Percentiles rank a stretch among this genome's conserved stretches.
phyloP scores from a whole-genome alignment of 1,284 basidiomycete species.

The Blastosporella zonata region DNA sequence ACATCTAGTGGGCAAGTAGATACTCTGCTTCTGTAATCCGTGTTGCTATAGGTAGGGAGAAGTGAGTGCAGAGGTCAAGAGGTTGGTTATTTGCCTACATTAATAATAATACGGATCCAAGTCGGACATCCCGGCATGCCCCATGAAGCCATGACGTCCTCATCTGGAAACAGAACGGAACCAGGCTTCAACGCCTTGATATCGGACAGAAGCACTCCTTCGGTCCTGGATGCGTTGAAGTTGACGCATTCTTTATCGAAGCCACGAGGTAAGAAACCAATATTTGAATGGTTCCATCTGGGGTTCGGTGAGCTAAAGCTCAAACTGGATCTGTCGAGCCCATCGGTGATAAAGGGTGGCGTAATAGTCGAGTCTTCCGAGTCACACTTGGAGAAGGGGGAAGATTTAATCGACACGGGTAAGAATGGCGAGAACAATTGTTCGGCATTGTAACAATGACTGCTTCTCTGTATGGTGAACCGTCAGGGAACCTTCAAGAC shows the following conservation, averaged over 20 bases:
- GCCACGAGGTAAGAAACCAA: background rate
- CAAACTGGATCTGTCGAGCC: background rate
- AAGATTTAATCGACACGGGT: background rate
- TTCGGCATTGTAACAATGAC: background rate
- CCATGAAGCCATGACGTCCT: constrained; percentile 12
- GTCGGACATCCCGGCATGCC: constrained; percentile 4
- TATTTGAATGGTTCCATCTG: background rate
- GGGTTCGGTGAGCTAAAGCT: background rate
- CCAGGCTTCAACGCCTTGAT: constrained; percentile 4
- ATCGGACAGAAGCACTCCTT: constrained; percentile 6
- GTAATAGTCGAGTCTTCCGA: too few species aligned
- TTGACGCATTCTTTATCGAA: background rate
- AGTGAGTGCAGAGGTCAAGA: background rate
- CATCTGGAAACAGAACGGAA: constrained; percentile 5
- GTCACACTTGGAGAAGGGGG: background rate
- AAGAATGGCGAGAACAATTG: background rate
- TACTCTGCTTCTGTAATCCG: constrained; percentile 7
- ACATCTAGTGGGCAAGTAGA: constrained; percentile 10
- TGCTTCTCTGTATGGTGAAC: background rate
- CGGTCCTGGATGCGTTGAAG: constrained; percentile 4
- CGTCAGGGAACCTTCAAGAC: background rate
- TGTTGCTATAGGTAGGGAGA: constrained; percentile 6
- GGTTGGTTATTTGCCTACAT: background rate
- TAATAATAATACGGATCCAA: constrained; percentile 7
- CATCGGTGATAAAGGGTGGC: background rate